A percentile compares a stretch with the other conserved stretches of the same genome.
These are phyloP conservation scores for Malbranchea zuffiana DNA, from an alignment of 2,329 filamentous ascomycete genomes.

Conservation along the genomic window DNA sequence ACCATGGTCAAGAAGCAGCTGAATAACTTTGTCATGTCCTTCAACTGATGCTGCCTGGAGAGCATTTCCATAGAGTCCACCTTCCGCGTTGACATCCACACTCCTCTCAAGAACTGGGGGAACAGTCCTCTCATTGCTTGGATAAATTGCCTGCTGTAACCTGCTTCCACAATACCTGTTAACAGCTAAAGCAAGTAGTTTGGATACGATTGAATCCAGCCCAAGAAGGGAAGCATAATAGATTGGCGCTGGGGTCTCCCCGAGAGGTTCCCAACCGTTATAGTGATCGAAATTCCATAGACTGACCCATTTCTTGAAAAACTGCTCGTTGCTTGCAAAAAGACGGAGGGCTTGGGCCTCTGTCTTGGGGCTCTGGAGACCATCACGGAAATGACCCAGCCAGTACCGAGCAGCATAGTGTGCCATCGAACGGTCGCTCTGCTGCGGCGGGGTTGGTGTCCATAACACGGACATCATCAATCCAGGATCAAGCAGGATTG, in stretches of 20 bases:
- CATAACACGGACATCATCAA: neutral
- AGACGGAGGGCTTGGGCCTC: neutral
- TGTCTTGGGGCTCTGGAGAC: no score
- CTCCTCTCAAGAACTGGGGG: no score
- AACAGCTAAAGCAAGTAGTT: neutral
- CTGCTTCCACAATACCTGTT: no score
- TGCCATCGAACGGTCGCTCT: neutral
- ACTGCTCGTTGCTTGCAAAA: no score
- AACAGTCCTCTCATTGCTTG: no score
- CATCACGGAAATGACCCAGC: neutral
- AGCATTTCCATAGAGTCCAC: neutral
- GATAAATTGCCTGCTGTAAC: neutral
- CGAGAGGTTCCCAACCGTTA: no score
- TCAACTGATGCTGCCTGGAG: conserved; percentile 5
- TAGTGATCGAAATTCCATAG: no score
- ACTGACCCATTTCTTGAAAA: no score
- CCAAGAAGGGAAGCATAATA: neutral
- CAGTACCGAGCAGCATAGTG: conserved; percentile 2
- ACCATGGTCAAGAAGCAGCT: conserved; percentile 3
- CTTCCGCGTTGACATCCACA: neutral
- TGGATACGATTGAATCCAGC: neutral
- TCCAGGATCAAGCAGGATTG: neutral
- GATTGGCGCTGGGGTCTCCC: neutral
- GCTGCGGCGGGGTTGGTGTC: neutral
- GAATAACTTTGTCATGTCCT: conserved; percentile 1